Percentiles rank a stretch among this genome's conserved stretches.
Evolutionary conservation across 176 grass and related monocot genomes (phyloP).

Genomic region (Saccharum officinarum): DNA sequence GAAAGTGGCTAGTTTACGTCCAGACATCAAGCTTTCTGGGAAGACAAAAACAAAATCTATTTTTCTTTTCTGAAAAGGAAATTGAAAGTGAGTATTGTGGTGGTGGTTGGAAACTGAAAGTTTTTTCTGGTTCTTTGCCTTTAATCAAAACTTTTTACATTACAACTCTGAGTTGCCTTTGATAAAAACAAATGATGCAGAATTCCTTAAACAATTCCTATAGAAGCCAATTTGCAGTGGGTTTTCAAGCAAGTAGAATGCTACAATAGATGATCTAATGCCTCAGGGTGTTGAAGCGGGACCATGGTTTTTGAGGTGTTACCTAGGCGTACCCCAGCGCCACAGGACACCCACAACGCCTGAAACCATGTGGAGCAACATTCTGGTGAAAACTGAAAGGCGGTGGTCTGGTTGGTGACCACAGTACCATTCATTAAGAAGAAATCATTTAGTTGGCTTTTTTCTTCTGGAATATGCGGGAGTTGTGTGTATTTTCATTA

Average conservation of each 20-base stretch:
- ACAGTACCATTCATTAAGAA: no score
- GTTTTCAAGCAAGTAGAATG: background rate
- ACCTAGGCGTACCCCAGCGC: no score
- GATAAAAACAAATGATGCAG: slow-evolving; percentile 9
- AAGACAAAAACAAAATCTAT: slow-evolving; percentile 3
- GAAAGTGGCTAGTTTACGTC: background rate
- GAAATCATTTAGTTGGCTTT: no score
- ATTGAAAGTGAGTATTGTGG: background rate
- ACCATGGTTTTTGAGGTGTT: background rate
- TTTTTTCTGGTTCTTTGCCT: background rate
- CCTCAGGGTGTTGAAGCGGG: background rate
- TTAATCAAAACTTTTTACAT: background rate
- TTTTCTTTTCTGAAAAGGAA: background rate
- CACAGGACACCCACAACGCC: no score
- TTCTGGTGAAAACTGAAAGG: no score
- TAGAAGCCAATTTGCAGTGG: background rate
- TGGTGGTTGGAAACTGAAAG: background rate
- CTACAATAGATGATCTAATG: background rate
- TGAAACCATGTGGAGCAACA: no score
- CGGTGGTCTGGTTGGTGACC: no score
- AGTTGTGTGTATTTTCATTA: no score
- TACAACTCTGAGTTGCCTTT: background rate
- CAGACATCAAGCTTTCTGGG: slow-evolving; percentile 4
- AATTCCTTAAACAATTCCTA: background rate
- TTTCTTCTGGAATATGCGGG: no score